Evolutionary conservation across 208 protist genomes (phyloP).

Genomic region (Wallacemonas sp.): DNA sequence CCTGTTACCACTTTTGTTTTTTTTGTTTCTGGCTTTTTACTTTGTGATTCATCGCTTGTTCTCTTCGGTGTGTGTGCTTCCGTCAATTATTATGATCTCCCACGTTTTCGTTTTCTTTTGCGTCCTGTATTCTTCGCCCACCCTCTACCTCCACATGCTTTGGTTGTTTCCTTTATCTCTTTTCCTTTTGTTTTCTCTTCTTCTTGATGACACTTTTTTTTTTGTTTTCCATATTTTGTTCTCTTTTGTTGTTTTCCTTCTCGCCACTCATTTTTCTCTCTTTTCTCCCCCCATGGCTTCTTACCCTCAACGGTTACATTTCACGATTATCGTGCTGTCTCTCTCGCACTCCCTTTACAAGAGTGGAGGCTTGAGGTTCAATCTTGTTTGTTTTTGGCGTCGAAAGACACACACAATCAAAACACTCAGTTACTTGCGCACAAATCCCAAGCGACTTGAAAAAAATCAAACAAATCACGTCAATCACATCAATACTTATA

Average conservation of each 20-base stretch:
- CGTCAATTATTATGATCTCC: neutral
- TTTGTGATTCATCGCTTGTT: neutral
- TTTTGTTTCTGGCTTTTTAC: conserved; percentile 8
- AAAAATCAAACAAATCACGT: no score
- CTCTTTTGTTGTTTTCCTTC: neutral
- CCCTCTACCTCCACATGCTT: neutral
- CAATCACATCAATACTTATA: no score
- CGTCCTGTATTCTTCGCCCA: neutral
- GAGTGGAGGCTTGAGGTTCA: no score
- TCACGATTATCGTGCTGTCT: no score
- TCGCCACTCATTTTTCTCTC: neutral
- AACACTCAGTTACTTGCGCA: no score
- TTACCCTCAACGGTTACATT: no score
- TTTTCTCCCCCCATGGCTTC: neutral
- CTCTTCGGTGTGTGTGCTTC: neutral
- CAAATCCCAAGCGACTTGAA: no score
- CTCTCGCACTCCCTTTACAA: no score
- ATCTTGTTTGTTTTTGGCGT: no score
- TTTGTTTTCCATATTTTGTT: neutral
- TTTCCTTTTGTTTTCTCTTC: neutral
- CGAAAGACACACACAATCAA: no score
- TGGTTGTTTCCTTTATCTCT: neutral
- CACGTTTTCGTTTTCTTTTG: neutral
- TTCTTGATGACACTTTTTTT: neutral
- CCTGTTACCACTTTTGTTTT: neutral